These are phyloP conservation scores for Nissolia schottii DNA, from an alignment of 306 rosid genomes.

Conservation along the genomic window DNA sequence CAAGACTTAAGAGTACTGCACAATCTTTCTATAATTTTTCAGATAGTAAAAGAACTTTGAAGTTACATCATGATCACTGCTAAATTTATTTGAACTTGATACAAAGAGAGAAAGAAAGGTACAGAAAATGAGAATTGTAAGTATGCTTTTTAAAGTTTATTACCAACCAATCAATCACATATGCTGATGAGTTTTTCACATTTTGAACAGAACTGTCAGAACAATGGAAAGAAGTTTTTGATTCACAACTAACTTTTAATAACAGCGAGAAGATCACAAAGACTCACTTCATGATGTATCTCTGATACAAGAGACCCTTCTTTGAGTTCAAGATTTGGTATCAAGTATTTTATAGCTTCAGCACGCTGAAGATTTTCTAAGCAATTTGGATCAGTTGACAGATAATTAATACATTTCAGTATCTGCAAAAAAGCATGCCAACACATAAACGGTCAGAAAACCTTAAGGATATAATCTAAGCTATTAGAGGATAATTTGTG, in stretches of 20 bases:
- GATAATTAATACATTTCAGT: constrained; percentile 83
- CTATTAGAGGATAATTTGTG: neutral
- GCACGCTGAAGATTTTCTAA: constrained; percentile 99
- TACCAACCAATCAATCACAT: constrained; percentile 11
- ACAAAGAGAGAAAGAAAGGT: constrained; percentile 2
- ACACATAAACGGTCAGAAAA: constrained; percentile 22
- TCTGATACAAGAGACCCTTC: constrained; percentile 94
- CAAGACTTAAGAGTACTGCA: neutral
- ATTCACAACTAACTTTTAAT: neutral
- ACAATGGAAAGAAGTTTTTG: neutral
- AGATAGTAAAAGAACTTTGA: neutral
- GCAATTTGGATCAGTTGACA: constrained; percentile 99
- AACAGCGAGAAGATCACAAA: constrained; percentile 21
- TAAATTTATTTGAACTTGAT: neutral
- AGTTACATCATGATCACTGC: neutral
- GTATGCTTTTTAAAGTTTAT: neutral
- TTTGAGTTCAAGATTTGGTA: constrained; percentile 95
- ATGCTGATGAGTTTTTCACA: constrained; percentile 2
- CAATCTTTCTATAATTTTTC: neutral
- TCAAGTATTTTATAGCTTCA: constrained; percentile 93
- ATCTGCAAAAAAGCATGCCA: constrained; percentile 49
- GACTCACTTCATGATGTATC: constrained; percentile 80
- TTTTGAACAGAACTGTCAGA: neutral
- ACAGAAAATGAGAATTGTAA: neutral
- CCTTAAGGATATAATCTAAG: neutral